Base-by-base conservation (phyloP, 768 basidiomycete genomes). In the Russula compacta region DNA sequence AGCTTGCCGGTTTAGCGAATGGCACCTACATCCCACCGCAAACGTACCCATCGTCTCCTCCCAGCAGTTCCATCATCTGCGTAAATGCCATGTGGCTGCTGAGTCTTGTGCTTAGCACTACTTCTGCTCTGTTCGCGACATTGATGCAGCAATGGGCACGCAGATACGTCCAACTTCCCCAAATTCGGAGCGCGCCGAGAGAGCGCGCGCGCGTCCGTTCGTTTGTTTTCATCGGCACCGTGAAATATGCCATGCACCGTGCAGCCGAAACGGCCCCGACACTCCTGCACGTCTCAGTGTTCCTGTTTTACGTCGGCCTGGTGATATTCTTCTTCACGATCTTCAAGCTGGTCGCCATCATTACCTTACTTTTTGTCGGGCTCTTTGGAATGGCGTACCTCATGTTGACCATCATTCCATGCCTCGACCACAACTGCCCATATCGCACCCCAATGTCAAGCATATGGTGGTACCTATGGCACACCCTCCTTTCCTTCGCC, bases 271-370 rank as follows among this genome's bases (percentile, higher is more conserved):
- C 42, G 38, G 15, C 39, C 17, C 36, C 62, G 17, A 35, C 75
- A 36, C 73, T 81, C 15, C 61, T 65, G 15, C 64, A 65, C 29
- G 38, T 58, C n/a, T 64, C 64, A 15, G 42, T 65, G 6, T 63
- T 65, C 53, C 44, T 66, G 15, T 66, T 66, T 32, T 43, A 57
- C 40, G 42, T 47, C 32, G 64, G 65, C 39, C 50, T 66, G 0
- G 51, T 53, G 9, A 24, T 53, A 6, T 66, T 61, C 59, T 42
- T 66, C 24, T 42, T 48, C 40, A 60, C 59, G 1, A 51, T 56
- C 29, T 54, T 8, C 38, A 38, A 50, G 8, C 10, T 35, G 2
- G 50, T 65, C 32, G 64, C 62, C 42, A n/a, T 55, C 14, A 24
- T 58, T 15, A 2, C 42, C 15, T 19, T 53, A 5, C 24, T 43